These are phyloP conservation scores for Penicillium sp. DNA, from an alignment of 2,329 filamentous ascomycete species.

Conservation along the genomic window DNA sequence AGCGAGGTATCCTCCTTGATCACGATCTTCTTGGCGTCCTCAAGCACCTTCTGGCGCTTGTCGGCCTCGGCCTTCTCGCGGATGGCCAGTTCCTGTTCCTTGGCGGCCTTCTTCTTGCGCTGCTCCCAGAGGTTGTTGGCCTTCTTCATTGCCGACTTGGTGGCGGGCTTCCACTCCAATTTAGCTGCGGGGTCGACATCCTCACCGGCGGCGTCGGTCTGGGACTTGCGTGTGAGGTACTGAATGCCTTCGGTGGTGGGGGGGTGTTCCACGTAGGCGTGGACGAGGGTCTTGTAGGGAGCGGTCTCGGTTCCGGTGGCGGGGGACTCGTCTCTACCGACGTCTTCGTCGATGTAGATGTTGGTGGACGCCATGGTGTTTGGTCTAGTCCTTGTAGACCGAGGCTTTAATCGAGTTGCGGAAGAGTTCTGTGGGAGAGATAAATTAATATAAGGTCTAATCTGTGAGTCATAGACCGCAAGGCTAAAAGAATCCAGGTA, in stretches of 20 bases:
- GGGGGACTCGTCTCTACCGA: conserved; percentile 66
- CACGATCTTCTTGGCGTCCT: conserved; percentile 77
- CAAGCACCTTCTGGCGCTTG: conserved; percentile 67
- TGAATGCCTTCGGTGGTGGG: conserved; percentile 55
- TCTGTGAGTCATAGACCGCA: conserved; percentile 20
- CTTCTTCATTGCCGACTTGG: conserved; percentile 84
- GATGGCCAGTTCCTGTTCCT: conserved; percentile 70
- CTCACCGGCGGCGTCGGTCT: conserved; percentile 58
- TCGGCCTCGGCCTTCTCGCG: conserved; percentile 71
- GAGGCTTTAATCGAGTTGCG: background rate
- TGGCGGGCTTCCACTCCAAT: conserved; percentile 74
- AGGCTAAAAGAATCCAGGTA: background rate
- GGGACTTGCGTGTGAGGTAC: conserved; percentile 68
- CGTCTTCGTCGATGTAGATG: conserved; percentile 78
- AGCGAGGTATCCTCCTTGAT: conserved; percentile 69
- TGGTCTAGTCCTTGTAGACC: conserved; percentile 2
- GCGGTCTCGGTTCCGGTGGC: conserved; percentile 67
- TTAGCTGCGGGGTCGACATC: conserved; percentile 63
- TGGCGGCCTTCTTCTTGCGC: conserved; percentile 80
- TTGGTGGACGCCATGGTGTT: conserved; percentile 34
- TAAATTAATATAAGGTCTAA: conserved; percentile 3
- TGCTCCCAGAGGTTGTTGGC: conserved; percentile 70
- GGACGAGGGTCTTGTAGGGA: conserved; percentile 78
- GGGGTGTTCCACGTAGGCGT: conserved; percentile 71
- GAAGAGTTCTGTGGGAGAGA: conserved; percentile 6